phyloP scores from a whole-genome alignment of 306 rosid genomes.

The Canavalia gladiata region DNA sequence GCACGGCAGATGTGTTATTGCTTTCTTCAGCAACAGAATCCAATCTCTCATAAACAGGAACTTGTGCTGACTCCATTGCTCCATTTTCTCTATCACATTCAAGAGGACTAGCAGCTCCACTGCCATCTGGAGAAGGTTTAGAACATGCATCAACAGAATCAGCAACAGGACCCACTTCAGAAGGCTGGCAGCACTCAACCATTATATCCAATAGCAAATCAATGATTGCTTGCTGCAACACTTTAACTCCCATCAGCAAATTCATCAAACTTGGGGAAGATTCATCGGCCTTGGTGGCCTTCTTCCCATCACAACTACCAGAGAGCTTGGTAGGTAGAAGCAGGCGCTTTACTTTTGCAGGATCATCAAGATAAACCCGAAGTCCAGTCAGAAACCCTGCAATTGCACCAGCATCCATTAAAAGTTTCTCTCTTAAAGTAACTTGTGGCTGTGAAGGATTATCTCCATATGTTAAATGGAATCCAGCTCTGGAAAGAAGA shows the following conservation, averaged over 20 bases:
- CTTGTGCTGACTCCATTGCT: conserved; percentile 64
- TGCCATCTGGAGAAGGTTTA: conserved; percentile 69
- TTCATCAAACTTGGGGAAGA: conserved; percentile 98
- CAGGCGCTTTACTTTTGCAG: conserved; percentile 96
- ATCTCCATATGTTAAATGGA: conserved; percentile 96
- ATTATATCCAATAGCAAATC: conserved; percentile 98
- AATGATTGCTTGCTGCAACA: conserved; percentile 95
- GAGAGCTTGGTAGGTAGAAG: conserved; percentile 97
- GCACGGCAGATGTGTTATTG: conserved; percentile 80
- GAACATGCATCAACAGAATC: conserved; percentile 70
- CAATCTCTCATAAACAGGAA: conserved; percentile 74
- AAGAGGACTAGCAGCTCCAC: conserved; percentile 65
- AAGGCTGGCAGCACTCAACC: conserved; percentile 99
- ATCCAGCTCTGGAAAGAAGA: conserved; percentile 96
- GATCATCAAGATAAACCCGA: conserved; percentile 99
- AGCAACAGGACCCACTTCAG: conserved; percentile 72
- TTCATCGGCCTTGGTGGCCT: conserved; percentile 75
- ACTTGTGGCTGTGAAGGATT: conserved; percentile 98
- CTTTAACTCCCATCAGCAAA: conserved; percentile 98
- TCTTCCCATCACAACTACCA: conserved; percentile 81
- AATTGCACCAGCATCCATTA: conserved; percentile 99
- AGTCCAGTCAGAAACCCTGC: conserved; percentile 98
- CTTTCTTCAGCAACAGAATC: conserved; percentile 72
- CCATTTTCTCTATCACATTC: conserved; percentile 77
- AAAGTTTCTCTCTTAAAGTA: conserved; percentile 91